Evolutionary conservation across 139 green algal species (phyloP), one percentile per base, ranked within the genome.

Genomic region (Spirogloea muscicola): DNA sequence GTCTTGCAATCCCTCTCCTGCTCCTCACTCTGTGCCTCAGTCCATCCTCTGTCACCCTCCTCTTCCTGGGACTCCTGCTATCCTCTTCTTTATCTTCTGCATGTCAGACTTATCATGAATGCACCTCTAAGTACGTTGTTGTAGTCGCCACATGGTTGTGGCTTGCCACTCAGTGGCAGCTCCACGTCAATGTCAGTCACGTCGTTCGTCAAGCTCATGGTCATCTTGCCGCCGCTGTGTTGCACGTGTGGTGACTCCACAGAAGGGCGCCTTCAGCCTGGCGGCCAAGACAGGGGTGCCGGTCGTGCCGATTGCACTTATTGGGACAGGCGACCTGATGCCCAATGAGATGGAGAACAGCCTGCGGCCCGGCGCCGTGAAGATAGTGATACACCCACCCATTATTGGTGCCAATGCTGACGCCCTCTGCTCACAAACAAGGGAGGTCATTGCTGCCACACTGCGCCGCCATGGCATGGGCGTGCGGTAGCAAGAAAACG

Each of bases 251-350:
- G 21, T 55, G 21, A n/a, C 46, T 21, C 13, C 62, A 58, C 74
- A 82, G 77, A 88, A 91, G 85, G 92, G 94, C 5, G 94, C 93
- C 9, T 98, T 98, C 88, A 91, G 77, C 18, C 84, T 98, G 41
- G 94, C 93, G 0, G 88, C 87, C 41, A 97, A 97, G 86, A 87
- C 90, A 33, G 87, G 89, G 5, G 75, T 77, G 0, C 82, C 79
- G 5, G 68, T 89, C 4, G 70, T 88, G 63, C 94, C 94, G 42
- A 87, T 98, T 65, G 96, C 92, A 1, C 76, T 98, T 5, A 43
- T 95, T 0, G 91, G 91, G 4, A 94, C 92, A 27, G 89, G 73
- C 2, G 57, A 87, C 27, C 59, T 97, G 1, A 98, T 98, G 94
- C 89, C 89, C 37, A 91, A 85, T 57, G 86, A 86, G 1, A 77